Evolutionary conservation across 768 basidiomycete genomes (phyloP).

Genomic region (Floccularia luteovirens): DNA sequence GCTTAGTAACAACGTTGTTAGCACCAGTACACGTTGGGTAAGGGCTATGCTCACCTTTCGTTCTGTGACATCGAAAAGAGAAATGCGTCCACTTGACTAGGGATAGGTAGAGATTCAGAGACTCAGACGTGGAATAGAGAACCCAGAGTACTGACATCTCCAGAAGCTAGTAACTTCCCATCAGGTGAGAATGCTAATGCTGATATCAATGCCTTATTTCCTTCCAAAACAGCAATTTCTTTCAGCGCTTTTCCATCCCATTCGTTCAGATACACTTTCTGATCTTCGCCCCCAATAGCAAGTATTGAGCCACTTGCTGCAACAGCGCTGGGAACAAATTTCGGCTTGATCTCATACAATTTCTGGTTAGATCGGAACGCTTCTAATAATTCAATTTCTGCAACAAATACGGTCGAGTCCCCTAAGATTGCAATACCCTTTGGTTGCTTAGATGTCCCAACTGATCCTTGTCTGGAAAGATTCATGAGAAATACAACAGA

Average conservation of each 20-base stretch:
- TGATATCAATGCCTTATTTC: slow-evolving; percentile 64
- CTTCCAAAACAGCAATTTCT: slow-evolving; percentile 50
- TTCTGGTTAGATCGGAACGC: slow-evolving; percentile 67
- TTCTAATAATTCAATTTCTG: slow-evolving; percentile 51
- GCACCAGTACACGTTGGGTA: not conserved
- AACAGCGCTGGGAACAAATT: slow-evolving; percentile 49
- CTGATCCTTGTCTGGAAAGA: slow-evolving; percentile 37
- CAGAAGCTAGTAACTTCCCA: slow-evolving; percentile 67
- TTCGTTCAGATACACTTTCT: slow-evolving; percentile 64
- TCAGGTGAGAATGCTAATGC: slow-evolving; percentile 77
- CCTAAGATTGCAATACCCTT: slow-evolving; percentile 49
- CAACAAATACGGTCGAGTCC: slow-evolving; percentile 62
- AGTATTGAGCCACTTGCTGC: slow-evolving; percentile 44
- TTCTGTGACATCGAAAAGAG: slow-evolving; percentile 65
- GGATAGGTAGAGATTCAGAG: not conserved
- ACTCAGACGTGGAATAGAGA: slow-evolving; percentile 1
- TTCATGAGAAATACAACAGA: not conserved
- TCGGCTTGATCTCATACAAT: slow-evolving; percentile 45
- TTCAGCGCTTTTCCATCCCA: slow-evolving; percentile 64
- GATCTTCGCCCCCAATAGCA: slow-evolving; percentile 75
- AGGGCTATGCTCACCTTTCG: slow-evolving; percentile 37
- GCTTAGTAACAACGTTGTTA: slow-evolving; percentile 22
- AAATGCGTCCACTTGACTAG: slow-evolving; percentile 76
- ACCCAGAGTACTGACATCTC: slow-evolving; percentile 61
- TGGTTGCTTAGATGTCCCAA: slow-evolving; percentile 56